Evolutionary conservation across 345 rosid genomes (phyloP).

Genomic region (Gossypium raimondii): DNA sequence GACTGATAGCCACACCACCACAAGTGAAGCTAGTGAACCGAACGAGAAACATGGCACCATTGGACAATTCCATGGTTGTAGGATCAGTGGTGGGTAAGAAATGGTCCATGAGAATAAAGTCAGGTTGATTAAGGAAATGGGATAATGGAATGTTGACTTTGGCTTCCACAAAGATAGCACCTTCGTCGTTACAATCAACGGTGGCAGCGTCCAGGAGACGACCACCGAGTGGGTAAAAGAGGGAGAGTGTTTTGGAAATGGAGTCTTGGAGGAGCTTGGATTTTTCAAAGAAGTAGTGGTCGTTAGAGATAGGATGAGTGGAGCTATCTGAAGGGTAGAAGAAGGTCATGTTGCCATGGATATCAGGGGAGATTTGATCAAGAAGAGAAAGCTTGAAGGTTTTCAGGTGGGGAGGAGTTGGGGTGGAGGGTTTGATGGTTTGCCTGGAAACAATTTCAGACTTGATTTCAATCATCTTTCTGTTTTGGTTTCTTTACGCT

Average conservation of each 20-base stretch:
- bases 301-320: background rate
- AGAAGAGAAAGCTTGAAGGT: slow-evolving; percentile 23
- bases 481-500: background rate
- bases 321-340: slow-evolving; percentile 16
- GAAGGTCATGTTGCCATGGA: slow-evolving; percentile 22
- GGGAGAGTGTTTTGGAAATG: slow-evolving; percentile 16
- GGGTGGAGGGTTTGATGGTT: slow-evolving; percentile 8
- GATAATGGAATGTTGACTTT: slow-evolving; percentile 1
- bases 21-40: slow-evolving; percentile 19
- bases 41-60: slow-evolving; percentile 10
- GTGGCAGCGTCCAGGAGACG: slow-evolving; percentile 6
- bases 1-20: slow-evolving; percentile 16
- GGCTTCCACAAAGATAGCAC: slow-evolving; percentile 22
- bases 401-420: slow-evolving; percentile 17
- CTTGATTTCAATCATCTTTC: slow-evolving; percentile 13
- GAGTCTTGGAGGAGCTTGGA: slow-evolving; percentile 16
- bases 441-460: slow-evolving; percentile 10
- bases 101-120: background rate
- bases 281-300: slow-evolving; percentile 1
- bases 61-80: slow-evolving; percentile 11
- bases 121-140: slow-evolving; percentile 7
- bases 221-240: slow-evolving; percentile 24
- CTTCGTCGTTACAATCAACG: slow-evolving; percentile 27
- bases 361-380: slow-evolving; percentile 17
- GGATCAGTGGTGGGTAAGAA: slow-evolving; percentile 1